Conservation (phyloP, 768 basidiomycete genomes). For the Boletus pseudo-olivaceus region DNA sequence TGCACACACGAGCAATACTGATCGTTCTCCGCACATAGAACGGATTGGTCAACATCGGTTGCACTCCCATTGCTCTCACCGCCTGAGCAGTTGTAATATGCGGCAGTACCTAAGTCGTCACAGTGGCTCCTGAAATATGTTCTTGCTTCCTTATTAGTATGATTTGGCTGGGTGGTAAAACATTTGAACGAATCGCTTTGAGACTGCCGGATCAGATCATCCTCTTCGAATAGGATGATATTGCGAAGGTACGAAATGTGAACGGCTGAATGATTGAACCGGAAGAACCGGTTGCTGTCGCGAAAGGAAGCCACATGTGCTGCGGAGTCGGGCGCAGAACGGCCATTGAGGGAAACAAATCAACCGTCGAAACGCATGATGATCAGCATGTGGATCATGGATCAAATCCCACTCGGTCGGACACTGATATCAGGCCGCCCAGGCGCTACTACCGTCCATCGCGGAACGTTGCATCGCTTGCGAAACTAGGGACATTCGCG, state of each 20-base stretch:
- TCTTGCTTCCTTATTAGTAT: too few species aligned
- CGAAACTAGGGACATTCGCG: too few species aligned
- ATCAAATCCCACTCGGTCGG: too few species aligned
- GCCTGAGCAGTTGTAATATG: background rate
- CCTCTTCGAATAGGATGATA: too few species aligned
- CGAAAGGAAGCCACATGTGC: background rate
- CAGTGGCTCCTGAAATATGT: background rate
- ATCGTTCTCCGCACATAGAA: background rate
- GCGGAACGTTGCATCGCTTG: too few species aligned
- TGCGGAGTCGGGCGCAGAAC: background rate
- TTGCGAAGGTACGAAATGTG: too few species aligned
- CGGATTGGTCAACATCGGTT: constrained; percentile 13
- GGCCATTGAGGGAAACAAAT: background rate
- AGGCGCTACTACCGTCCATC: too few species aligned
- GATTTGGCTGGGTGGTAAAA: background rate
- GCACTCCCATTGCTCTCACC: constrained; percentile 4
- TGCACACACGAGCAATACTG: background rate
- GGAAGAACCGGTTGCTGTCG: background rate
- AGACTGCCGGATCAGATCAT: background rate
- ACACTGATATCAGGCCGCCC: too few species aligned
- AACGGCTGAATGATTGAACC: background rate
- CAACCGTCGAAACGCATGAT: background rate
- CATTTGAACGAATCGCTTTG: background rate
- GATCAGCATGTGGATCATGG: too few species aligned
- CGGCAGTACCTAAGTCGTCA: background rate